A percentile compares a stretch with the other conserved stretches of the same genome.
Evolutionary conservation across 768 basidiomycete genomes (phyloP).

Genomic region (Mycena olivaceomarginata): DNA sequence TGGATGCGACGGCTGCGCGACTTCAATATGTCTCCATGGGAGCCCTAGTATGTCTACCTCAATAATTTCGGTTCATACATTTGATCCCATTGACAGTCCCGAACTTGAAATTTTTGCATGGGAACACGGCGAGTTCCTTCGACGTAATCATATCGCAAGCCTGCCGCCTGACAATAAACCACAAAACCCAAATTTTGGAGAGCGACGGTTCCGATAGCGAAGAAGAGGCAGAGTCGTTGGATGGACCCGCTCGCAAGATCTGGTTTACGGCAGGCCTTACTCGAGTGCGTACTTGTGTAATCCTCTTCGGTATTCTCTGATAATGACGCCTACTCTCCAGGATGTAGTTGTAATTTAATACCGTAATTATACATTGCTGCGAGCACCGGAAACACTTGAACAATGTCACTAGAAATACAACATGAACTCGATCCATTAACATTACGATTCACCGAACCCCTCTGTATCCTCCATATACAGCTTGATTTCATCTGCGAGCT

Average conservation of each 20-base stretch:
- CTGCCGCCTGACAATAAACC: constrained; percentile 25
- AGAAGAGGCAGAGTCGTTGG: neutral
- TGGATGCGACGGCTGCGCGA: constrained; percentile 22
- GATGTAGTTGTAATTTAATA: constrained; percentile 3
- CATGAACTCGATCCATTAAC: neutral
- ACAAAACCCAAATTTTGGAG: neutral
- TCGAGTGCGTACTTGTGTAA: neutral
- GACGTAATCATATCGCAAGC: constrained; percentile 27
- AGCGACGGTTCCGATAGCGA: constrained; percentile 1
- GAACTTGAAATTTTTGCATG: constrained; percentile 35
- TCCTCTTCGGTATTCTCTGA: neutral
- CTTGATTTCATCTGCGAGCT: neutral
- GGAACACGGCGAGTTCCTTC: constrained; percentile 23
- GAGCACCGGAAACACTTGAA: no score
- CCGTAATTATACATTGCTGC: neutral
- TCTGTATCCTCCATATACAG: neutral
- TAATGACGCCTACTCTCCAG: neutral
- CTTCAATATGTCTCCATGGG: constrained; percentile 28
- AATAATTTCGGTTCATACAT: neutral
- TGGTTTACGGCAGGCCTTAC: constrained; percentile 19
- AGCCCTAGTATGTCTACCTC: constrained; percentile 24
- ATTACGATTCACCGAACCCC: constrained; percentile 2
- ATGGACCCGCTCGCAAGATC: neutral
- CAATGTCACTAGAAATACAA: neutral
- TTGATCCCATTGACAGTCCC: neutral